Conservation (phyloP, 495 filamentous ascomycete species). For the Annulohypoxylon nitens region DNA sequence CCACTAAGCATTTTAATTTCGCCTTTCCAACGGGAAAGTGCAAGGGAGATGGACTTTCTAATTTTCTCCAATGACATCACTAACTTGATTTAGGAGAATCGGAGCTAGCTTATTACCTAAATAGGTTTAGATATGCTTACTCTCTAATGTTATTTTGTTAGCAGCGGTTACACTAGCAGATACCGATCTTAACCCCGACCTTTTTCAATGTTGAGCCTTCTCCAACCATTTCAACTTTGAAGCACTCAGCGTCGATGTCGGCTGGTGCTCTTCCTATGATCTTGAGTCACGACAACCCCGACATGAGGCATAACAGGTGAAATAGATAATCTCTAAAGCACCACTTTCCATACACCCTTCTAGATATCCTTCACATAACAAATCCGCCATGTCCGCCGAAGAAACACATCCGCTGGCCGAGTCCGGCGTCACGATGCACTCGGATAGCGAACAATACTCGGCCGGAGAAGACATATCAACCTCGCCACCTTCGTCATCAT, state of each 20-base stretch:
- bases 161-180: not conserved
- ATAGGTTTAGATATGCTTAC: slow-evolving; percentile 22
- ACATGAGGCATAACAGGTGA: slow-evolving; percentile 18
- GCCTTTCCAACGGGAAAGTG: not conserved
- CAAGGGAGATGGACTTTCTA: slow-evolving; percentile 1
- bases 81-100: slow-evolving; percentile 2
- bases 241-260: not conserved
- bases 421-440: slow-evolving; percentile 86
- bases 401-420: slow-evolving; percentile 75
- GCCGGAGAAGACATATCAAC: slow-evolving; percentile 72
- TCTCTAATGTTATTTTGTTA: slow-evolving; percentile 1
- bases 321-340: not conserved
- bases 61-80: not conserved
- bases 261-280: not conserved
- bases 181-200: slow-evolving; percentile 12
- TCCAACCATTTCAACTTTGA: slow-evolving; percentile 39
- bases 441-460: slow-evolving; percentile 91
- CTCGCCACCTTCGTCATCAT: slow-evolving; percentile 73
- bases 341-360: slow-evolving; percentile 30
- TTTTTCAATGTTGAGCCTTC: slow-evolving; percentile 33
- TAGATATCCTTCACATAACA: slow-evolving; percentile 40
- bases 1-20: not conserved
- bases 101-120: slow-evolving; percentile 8
- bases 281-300: not conserved
- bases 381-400: slow-evolving; percentile 59